These are phyloP conservation scores for Juncus effusus DNA, from an alignment of 176 grass and related monocot species.

Conservation along the genomic window DNA sequence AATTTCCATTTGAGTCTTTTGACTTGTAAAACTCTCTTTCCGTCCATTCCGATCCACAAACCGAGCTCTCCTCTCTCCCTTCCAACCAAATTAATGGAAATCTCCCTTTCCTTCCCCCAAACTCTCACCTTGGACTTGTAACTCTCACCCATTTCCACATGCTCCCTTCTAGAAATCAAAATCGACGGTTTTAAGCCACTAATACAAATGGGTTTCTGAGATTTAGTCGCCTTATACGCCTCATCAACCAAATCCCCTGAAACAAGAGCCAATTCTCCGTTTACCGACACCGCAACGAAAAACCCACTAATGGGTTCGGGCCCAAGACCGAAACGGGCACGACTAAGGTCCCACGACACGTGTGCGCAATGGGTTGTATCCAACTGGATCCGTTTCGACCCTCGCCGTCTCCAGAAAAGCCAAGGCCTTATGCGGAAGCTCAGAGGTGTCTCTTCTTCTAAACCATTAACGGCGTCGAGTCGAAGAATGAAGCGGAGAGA, in stretches of 20 bases:
- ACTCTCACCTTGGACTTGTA: constrained; percentile 50
- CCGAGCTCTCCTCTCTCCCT: constrained; percentile 44
- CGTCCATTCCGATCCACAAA: constrained; percentile 59
- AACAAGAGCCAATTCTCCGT: constrained; percentile 63
- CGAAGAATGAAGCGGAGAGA: constrained; percentile 59
- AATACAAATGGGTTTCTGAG: constrained; percentile 15
- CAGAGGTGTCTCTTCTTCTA: constrained; percentile 38
- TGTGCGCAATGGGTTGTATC: constrained; percentile 36
- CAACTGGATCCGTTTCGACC: constrained; percentile 42
- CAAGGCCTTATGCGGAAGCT: constrained; percentile 62
- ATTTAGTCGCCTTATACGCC: constrained; percentile 44
- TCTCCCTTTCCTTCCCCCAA: constrained; percentile 62
- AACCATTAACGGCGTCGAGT: constrained; percentile 29
- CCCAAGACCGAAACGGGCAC: constrained; percentile 37
- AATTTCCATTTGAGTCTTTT: constrained; percentile 81
- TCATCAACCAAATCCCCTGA: constrained; percentile 57
- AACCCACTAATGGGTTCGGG: constrained; percentile 59
- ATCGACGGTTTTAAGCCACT: constrained; percentile 9
- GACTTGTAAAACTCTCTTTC: constrained; percentile 53
- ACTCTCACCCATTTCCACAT: constrained; percentile 42
- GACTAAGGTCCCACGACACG: constrained; percentile 60
- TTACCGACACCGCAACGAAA: constrained; percentile 59
- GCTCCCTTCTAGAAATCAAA: constrained; percentile 52
- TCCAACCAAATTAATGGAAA: constrained; percentile 58
- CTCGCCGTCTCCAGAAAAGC: constrained; percentile 53